A percentile compares a stretch with the other conserved stretches of the same genome.
Evolutionary conservation across 2,329 filamentous ascomycete species (phyloP).

Genomic region (Talaromyces amestolkiae): DNA sequence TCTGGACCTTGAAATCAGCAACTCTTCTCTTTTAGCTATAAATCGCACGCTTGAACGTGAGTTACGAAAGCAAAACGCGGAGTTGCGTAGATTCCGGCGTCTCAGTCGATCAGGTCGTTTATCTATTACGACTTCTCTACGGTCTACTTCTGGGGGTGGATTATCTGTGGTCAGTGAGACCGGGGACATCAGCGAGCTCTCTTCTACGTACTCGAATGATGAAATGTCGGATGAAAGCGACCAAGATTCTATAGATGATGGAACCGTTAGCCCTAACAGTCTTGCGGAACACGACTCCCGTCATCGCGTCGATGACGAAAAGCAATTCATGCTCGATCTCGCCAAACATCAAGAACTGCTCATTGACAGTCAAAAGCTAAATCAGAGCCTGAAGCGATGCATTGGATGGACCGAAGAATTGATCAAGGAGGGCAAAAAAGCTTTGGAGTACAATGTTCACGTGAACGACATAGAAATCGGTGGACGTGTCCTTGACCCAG

Average conservation of each 20-base stretch:
- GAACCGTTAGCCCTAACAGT: constrained; percentile 35
- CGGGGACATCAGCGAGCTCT: constrained; percentile 35
- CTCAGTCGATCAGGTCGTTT: constrained; percentile 77
- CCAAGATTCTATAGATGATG: constrained; percentile 36
- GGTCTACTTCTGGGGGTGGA: constrained; percentile 46
- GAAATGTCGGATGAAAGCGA: constrained; percentile 42
- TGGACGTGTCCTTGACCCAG: constrained; percentile 70
- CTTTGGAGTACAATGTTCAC: constrained; percentile 76
- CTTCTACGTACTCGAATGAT: constrained; percentile 31
- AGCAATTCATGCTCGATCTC: constrained; percentile 78
- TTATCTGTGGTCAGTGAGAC: constrained; percentile 48
- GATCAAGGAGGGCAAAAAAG: constrained; percentile 83
- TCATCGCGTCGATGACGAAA: constrained; percentile 72
- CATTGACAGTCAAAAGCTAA: constrained; percentile 82
- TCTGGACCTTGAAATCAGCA: constrained; percentile 92
- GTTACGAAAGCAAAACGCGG: constrained; percentile 83
- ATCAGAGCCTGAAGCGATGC: constrained; percentile 86
- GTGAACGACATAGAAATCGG: constrained; percentile 78
- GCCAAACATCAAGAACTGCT: constrained; percentile 80
- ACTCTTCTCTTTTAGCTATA: constrained; percentile 90
- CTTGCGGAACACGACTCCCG: constrained; percentile 42
- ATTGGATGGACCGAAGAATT: constrained; percentile 85
- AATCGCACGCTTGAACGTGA: constrained; percentile 90
- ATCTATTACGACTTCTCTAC: constrained; percentile 54
- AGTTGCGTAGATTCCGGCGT: constrained; percentile 81